Percentiles rank a stretch among this genome's conserved stretches.
Conservation (phyloP, 306 rosid species). For the Ormosia emarginata region DNA sequence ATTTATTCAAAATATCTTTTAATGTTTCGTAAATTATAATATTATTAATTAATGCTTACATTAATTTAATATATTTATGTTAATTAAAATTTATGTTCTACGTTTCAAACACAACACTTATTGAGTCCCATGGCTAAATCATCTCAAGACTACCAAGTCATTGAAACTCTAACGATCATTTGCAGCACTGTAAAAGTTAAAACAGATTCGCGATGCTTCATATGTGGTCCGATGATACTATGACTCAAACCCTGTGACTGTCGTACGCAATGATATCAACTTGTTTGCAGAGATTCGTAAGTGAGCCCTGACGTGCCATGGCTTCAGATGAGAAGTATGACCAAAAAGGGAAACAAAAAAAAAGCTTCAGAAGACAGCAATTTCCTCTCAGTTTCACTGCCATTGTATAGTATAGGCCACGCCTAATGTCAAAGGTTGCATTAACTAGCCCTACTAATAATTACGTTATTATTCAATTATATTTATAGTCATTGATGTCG, state of each 20-base stretch:
- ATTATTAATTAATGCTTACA: background rate
- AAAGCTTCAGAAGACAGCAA: background rate
- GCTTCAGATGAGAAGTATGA: background rate
- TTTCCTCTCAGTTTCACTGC: background rate
- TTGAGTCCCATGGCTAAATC: background rate
- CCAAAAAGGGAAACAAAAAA: background rate
- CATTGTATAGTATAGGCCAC: background rate
- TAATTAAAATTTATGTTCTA: background rate
- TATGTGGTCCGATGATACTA: background rate
- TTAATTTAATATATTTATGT: background rate
- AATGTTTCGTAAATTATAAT: background rate
- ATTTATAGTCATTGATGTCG: background rate
- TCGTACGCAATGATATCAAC: background rate
- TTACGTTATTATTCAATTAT: background rate
- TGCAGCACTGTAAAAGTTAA: background rate
- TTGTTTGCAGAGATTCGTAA: background rate
- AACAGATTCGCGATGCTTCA: background rate
- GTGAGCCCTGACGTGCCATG: background rate
- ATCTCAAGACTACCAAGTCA: background rate
- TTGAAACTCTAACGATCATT: background rate
- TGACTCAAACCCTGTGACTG: background rate
- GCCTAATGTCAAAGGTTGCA: background rate
- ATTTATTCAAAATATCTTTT: background rate
- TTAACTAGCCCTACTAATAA: background rate
- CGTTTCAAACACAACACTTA: background rate